Base-by-base conservation (phyloP, 208 protist genomes). In the Crithidia brevicula region DNA sequence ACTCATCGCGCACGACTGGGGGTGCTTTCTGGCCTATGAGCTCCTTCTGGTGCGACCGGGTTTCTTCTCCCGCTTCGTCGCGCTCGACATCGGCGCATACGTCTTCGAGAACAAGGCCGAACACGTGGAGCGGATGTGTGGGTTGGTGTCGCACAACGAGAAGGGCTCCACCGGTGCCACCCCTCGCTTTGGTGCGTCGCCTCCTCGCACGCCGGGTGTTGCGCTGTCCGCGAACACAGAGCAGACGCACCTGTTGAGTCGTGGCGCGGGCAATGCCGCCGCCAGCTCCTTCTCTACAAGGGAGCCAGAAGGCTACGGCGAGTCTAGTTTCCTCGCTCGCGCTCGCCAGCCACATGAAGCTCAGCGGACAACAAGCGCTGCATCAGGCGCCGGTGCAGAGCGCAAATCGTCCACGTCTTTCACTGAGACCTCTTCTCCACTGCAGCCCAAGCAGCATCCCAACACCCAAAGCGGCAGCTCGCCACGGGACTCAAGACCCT, bases 1-100 rank as follows among this genome's bases (percentile, higher is more conserved):
- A 31, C 59, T 92, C 22, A 82, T 95, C 5, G 82, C 81, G 15
- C 86, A 92, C 45, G 79, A 77, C 59, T 92, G 79, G 77, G 84
- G 83, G 18, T 86, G 79, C 64, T 20, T 77, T 8, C 69, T 95
- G 11, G 74, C 79, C 6, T 89, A 77, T 58, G 88, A 94, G 40
- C 76, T 94, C 1, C 49, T 94, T 1, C 76, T 90, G 5, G 46
- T 64, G 11, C 63, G 78, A 0, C 85, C 88, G 9, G 66, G 53
- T 22, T 82, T 85, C 31, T 92, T 91, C 57, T 83, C 79, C 3
- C 75, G 80, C 13, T 58, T 92, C 8, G 78, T 94, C 3, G 76
- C 82, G 9, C 63, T 94, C 3, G 85, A 94, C 51, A 46, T 77
- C 5, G 89, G 79, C 11, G 69, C 66, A 10, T 69, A 69, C 23